Evolutionary conservation across 1,139 yeast species (phyloP).

Genomic region (Suhomyces coccinellae): DNA sequence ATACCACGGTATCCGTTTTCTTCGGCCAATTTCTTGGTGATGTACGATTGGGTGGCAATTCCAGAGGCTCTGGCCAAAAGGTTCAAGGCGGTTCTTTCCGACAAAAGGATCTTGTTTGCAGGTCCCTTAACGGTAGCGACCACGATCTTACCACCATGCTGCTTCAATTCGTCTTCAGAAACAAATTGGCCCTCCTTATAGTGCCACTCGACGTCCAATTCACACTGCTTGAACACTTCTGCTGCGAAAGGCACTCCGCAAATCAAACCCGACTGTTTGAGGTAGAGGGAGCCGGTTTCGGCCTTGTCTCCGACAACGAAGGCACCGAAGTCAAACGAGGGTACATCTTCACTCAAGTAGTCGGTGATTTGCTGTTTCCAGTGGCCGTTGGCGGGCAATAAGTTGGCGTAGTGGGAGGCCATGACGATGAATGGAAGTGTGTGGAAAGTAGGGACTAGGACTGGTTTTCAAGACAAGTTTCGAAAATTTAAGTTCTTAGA

Average conservation of each 20-base stretch:
- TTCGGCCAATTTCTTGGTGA: slow-evolving; percentile 61
- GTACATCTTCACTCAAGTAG: slow-evolving; percentile 85
- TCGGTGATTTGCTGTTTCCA: slow-evolving; percentile 79
- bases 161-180: slow-evolving; percentile 39
- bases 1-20: slow-evolving; percentile 75
- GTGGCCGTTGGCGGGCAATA: slow-evolving; percentile 69
- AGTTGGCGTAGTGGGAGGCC: slow-evolving; percentile 41
- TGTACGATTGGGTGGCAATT: slow-evolving; percentile 75
- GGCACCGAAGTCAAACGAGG: slow-evolving; percentile 93
- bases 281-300: slow-evolving; percentile 74
- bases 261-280: slow-evolving; percentile 80
- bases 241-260: slow-evolving; percentile 89
- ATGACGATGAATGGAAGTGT: background rate
- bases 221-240: slow-evolving; percentile 81
- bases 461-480: too few relatives aligned
- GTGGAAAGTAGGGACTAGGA: background rate
- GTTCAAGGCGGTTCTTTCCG: slow-evolving; percentile 87
- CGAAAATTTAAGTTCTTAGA: too few relatives aligned
- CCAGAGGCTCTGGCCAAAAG: slow-evolving; percentile 84
- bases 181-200: slow-evolving; percentile 66
- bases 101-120: slow-evolving; percentile 72
- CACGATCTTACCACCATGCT: slow-evolving; percentile 55
- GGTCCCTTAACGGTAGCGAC: slow-evolving; percentile 83
- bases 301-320: slow-evolving; percentile 80
- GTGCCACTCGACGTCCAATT: slow-evolving; percentile 69